phyloP scores from a whole-genome alignment of 768 basidiomycete genomes.

The Russula griseocarnosa region DNA sequence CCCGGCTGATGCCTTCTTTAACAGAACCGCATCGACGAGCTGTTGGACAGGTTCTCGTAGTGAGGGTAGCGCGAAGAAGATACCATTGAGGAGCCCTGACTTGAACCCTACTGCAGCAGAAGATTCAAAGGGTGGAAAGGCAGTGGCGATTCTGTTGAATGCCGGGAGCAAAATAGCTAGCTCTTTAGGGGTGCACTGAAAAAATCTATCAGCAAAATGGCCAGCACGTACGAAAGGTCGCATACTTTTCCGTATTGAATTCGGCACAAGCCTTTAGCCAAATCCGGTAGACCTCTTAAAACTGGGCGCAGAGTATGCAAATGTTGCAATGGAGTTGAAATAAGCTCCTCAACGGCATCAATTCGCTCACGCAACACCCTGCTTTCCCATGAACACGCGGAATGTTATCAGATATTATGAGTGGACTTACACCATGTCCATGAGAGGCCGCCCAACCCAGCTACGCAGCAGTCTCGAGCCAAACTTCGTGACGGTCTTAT shows the following conservation, averaged over 20 bases:
- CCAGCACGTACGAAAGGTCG: neutral
- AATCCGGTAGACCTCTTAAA: constrained; percentile 78
- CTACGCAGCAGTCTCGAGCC: constrained; percentile 75
- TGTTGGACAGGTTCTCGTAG: constrained; percentile 52
- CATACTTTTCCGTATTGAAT: constrained; percentile 88
- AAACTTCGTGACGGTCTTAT: constrained; percentile 84
- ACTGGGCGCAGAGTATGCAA: constrained; percentile 63
- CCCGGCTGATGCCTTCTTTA: constrained; percentile 61
- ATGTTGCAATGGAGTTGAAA: constrained; percentile 53
- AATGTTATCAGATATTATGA: neutral
- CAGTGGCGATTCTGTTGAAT: constrained; percentile 62
- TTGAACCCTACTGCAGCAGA: constrained; percentile 52
- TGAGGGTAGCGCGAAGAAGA: constrained; percentile 64
- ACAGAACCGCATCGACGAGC: constrained; percentile 52
- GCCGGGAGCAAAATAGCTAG: constrained; percentile 70
- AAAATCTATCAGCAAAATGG: neutral
- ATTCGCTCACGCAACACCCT: constrained; percentile 74
- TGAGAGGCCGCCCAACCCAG: constrained; percentile 86
- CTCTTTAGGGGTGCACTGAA: constrained; percentile 79
- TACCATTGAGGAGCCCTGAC: constrained; percentile 63
- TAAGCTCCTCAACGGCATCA: constrained; percentile 83
- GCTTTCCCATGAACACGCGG: constrained; percentile 1
- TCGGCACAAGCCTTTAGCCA: constrained; percentile 78
- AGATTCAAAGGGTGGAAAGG: constrained; percentile 51
- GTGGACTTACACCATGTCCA: constrained; percentile 54